A percentile compares a stretch with the other conserved stretches of the same genome.
Evolutionary conservation across 2,329 filamentous ascomycete species (phyloP).

Genomic region (Fusarium miscanthi): DNA sequence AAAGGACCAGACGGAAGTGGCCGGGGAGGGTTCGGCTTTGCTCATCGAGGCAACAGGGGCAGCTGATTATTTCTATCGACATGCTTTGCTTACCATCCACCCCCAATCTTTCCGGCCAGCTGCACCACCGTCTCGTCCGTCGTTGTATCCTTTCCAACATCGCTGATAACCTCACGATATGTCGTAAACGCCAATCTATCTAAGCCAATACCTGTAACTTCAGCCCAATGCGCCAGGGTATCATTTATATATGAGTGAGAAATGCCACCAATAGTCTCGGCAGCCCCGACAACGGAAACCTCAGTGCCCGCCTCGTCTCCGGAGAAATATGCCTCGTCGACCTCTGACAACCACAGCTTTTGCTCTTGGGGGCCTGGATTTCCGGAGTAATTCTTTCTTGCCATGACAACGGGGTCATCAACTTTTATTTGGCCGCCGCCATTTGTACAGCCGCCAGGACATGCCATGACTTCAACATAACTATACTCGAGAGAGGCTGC

Average conservation of each 20-base stretch:
- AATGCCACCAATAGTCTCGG: conserved; percentile 70
- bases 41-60: conserved; percentile 65
- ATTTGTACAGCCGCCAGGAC: conserved; percentile 98
- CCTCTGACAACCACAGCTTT: conserved; percentile 83
- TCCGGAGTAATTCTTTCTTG: conserved; percentile 58
- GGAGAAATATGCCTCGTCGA: conserved; percentile 93
- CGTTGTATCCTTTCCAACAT: conserved; percentile 82
- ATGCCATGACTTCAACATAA: conserved; percentile 99
- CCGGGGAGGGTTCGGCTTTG: conserved; percentile 82
- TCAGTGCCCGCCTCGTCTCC: conserved; percentile 65
- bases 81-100: conserved; percentile 78
- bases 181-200: conserved; percentile 84
- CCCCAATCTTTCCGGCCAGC: conserved; percentile 89
- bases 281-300: conserved; percentile 42
- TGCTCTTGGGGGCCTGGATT: conserved; percentile 82
- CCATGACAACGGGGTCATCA: conserved; percentile 75
- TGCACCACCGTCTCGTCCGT: conserved; percentile 85
- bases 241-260: conserved; percentile 73
- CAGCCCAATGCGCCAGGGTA: conserved; percentile 80
- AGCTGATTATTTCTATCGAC: conserved; percentile 50
- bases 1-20: conserved; percentile 82
- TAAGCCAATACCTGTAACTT: conserved; percentile 74
- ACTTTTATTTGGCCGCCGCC: conserved; percentile 95
- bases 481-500: conserved; percentile 72
- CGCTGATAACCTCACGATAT: conserved; percentile 92